Evolutionary conservation across 768 basidiomycete species (phyloP).

Genomic region (Candolleomyces aberdarensis): DNA sequence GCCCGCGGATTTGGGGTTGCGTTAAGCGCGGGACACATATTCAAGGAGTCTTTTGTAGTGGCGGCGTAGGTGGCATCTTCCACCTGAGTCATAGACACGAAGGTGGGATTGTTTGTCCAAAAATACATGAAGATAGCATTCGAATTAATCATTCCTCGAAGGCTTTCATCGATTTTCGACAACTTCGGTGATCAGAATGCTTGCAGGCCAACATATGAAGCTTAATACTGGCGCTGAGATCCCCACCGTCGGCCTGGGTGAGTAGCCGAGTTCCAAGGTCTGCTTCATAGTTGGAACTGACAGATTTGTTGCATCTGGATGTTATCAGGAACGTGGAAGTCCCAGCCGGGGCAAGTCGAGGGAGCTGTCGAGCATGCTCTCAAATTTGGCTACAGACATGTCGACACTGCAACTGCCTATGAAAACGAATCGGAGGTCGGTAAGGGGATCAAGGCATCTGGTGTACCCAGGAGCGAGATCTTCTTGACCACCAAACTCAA

Average conservation of each 20-base stretch:
- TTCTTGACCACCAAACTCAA: conserved; percentile 80
- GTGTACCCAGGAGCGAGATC: conserved; percentile 66
- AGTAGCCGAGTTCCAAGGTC: conserved; percentile 6
- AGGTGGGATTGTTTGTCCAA: too few species aligned
- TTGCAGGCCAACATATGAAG: conserved; percentile 45
- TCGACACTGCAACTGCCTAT: conserved; percentile 70
- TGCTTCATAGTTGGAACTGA: neutral
- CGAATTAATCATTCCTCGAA: too few species aligned
- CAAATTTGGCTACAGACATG: conserved; percentile 68
- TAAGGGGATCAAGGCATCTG: conserved; percentile 70
- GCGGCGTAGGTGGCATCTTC: too few species aligned
- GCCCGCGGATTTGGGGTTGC: too few species aligned
- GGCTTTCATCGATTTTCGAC: too few species aligned
- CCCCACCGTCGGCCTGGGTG: conserved; percentile 70
- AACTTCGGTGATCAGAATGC: conserved; percentile 32
- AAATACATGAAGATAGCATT: too few species aligned
- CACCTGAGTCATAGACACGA: too few species aligned
- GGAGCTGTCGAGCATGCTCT: conserved; percentile 74
- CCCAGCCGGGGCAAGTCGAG: conserved; percentile 64
- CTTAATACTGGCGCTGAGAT: conserved; percentile 79
- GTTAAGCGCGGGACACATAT: too few species aligned
- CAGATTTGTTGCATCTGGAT: neutral
- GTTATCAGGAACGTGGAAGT: conserved; percentile 72
- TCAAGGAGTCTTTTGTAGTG: too few species aligned
- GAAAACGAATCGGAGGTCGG: conserved; percentile 82